Base-by-base conservation (phyloP, 1,139 yeast genomes). In the Saccharomyces hybrid region DNA sequence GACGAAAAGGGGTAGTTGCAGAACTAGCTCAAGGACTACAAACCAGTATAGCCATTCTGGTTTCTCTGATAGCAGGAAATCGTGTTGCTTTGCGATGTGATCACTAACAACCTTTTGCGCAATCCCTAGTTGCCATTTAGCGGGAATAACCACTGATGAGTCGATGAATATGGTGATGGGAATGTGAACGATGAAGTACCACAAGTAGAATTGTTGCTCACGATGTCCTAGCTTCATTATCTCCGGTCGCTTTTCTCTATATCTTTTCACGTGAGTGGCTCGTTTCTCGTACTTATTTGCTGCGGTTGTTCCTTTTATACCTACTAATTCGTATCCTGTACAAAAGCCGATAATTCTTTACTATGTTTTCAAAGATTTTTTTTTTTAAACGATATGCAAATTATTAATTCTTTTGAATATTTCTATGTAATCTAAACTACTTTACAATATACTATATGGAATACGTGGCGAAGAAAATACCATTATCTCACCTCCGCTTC, bases 1-100 rank as follows among this genome's bases (percentile, higher is more conserved):
- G 52, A 85, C 66, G 69, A 91, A 91, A 31, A 86, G 75, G 0
- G 98, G 98, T 52, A 86, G 70, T 70, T 91, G 98, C 63, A 86
- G 78, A 2, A 82, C 54, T 52, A 90, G 61, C 69, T 91, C 98
- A 51, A 88, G 67, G 63, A 78, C 71, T 1, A 90, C 95, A 69
- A 86, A 89, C 42, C 79, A 72, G 59, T 78, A 73, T 55, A 91
- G 77, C 97, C 97, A 90, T 1, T 67, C 60, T 1, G 86, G 83
- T 5, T 87, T 82, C 13, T 77, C 70, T 2, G 70, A 67, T 13
- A 88, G 75, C 34, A 91, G 73, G 59, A 87, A 81, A 69, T 91
- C 98, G 55, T 84, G 79, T 71, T 90, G 88, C 41, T 72, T 62
- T 2, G 68, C 53, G 42, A 86, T 72, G 64, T 91, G 97, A 13